Percentiles rank a stretch among this genome's conserved stretches.
Conservation (phyloP, 805 yeast species). For the Lipomyces starkeyi region DNA sequence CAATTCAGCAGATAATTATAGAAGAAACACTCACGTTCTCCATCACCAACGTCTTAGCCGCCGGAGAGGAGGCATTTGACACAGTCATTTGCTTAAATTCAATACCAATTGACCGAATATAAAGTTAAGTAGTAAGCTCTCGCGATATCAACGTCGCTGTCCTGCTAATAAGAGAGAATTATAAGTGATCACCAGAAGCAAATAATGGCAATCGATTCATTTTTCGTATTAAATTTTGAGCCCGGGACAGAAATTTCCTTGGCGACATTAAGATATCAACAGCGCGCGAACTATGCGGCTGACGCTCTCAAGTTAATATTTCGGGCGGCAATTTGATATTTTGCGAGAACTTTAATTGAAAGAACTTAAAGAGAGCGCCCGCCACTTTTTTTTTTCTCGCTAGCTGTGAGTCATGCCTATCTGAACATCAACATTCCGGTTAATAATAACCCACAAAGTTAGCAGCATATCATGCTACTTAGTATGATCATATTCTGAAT, state of each 20-base stretch:
- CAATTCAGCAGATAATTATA: background rate
- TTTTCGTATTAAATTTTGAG: background rate
- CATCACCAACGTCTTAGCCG: constrained; percentile 42
- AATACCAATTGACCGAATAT: background rate
- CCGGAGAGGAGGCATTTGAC: constrained; percentile 25
- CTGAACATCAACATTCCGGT: too few relatives aligned
- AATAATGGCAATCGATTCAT: too few relatives aligned
- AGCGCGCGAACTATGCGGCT: background rate
- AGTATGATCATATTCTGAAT: constrained; percentile 5
- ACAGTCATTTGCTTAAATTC: background rate
- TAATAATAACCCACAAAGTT: background rate
- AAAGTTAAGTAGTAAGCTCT: background rate
- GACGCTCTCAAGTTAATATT: background rate
- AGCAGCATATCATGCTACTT: background rate
- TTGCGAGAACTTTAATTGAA: background rate
- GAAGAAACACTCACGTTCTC: constrained; percentile 39
- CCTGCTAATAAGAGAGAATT: too few relatives aligned
- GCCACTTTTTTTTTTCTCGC: background rate
- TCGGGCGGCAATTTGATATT: background rate
- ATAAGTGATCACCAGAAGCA: too few relatives aligned
- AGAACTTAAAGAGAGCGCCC: background rate
- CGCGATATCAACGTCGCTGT: background rate
- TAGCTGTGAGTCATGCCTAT: too few relatives aligned
- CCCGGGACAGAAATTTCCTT: background rate
- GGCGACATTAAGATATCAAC: background rate